Base-by-base conservation (phyloP, 2,329 filamentous ascomycete species). In the Sarocladium oryzae region DNA sequence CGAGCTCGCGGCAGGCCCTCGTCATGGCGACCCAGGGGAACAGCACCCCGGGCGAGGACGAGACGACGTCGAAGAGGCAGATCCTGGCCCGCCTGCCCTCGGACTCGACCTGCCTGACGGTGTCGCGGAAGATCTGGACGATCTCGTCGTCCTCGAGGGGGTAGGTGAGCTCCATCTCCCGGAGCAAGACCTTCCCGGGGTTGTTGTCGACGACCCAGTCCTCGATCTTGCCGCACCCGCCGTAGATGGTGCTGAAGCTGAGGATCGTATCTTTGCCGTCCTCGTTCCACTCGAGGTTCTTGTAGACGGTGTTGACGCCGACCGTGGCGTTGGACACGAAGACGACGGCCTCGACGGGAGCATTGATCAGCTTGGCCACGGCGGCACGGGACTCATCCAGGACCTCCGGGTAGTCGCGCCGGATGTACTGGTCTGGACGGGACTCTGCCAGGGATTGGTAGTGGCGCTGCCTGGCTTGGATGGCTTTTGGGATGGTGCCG, bases 281-380 rank as follows among this genome's bases (percentile, higher is more conserved):
- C 0, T 73, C 64, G 33, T 79, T 65, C 76, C 84, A 95, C 1
- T 64, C 61, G 2, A 96, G 66, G 63, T 86, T 91, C 37, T 85
- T 81, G n/a, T 96, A 76, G 4, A 95, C 80, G 0, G 83, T 88
- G 68, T 93, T 92, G 43, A 90, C 69, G 21, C 81, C 88, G 0
- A 79, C 84, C 0, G 89, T 95, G 11, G 90, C 89, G 64, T 96
- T 96, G 52, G 79, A 72, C 1, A 95, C 82, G 56, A 95, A 85
- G 1, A 95, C 89, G 35, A 88, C 71, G 9, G 84, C 82, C 9
- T 84, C 75, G 1, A 73, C 62, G 0, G 85, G 82, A 0, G 79
- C 85, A 54, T 87, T 79, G 54, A 96, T 70, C 20, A 89, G 61
- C 21, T 71, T 64, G 1, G 88, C 85, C 4, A 91, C 70, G 2